A percentile compares a stretch with the other conserved stretches of the same genome.
Conservation (phyloP, 306 rosid genomes). For the Coriaria nepalensis region DNA sequence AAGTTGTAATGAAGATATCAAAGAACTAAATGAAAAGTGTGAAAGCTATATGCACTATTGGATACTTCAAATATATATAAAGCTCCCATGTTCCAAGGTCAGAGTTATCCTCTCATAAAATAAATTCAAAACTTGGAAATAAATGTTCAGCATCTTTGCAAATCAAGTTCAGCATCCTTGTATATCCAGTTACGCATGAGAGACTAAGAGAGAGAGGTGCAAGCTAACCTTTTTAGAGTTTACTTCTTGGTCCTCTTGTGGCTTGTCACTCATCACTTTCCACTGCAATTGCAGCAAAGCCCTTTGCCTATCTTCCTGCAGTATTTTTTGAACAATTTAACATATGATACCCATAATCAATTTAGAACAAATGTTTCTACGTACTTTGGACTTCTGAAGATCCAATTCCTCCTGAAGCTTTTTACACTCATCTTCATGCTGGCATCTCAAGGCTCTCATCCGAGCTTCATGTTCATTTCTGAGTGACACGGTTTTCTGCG, state of each 20-base stretch:
- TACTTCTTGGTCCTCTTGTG: constrained; percentile 79
- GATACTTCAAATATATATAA: not conserved
- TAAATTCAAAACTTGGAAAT: too few species aligned
- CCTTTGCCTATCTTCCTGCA: constrained; percentile 89
- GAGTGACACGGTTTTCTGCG: constrained; percentile 47
- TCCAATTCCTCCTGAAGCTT: constrained; percentile 82
- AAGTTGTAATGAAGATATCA: not conserved
- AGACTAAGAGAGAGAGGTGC: constrained; percentile 9
- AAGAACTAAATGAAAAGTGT: not conserved
- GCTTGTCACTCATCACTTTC: constrained; percentile 89
- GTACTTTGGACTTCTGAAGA: constrained; percentile 82
- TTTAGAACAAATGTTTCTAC: constrained; percentile 2
- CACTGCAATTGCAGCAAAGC: constrained; percentile 91
- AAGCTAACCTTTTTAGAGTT: constrained; percentile 62
- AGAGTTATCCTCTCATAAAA: too few species aligned
- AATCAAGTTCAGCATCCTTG: not conserved
- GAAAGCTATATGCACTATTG: not conserved
- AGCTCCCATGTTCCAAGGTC: not conserved
- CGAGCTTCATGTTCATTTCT: constrained; percentile 73
- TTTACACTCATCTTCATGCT: constrained; percentile 70
- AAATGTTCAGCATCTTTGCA: not conserved
- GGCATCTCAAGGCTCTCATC: constrained; percentile 56
- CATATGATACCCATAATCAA: constrained; percentile 3
- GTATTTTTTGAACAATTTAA: constrained; percentile 11
- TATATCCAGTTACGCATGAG: not conserved